Conservation (phyloP, 129 eudicot genomes). For the Kitagawia praeruptora region DNA sequence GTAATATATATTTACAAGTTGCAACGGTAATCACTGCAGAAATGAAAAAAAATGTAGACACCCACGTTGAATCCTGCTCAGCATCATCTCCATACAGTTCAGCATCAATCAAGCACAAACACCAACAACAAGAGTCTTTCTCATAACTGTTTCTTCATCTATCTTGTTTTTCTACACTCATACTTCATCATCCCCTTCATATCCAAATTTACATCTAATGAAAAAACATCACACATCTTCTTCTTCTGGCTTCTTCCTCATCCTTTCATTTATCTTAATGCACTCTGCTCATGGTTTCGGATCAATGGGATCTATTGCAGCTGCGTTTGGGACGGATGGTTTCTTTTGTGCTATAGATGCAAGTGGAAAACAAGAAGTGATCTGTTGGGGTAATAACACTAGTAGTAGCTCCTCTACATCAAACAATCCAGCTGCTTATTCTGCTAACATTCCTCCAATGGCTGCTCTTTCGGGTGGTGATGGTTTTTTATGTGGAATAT, state of each 20-base stretch:
- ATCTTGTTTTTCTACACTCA: not conserved
- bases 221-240: not conserved
- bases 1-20: slow-evolving; percentile 3
- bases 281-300: slow-evolving; percentile 56
- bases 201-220: slow-evolving; percentile 15
- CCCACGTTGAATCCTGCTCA: slow-evolving; percentile 33
- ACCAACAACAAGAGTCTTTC: not conserved
- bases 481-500: slow-evolving; percentile 78
- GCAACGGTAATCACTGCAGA: slow-evolving; percentile 5
- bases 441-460: slow-evolving; percentile 59
- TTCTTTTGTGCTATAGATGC: slow-evolving; percentile 97
- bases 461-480: slow-evolving; percentile 75
- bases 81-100: slow-evolving; percentile 9
- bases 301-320: slow-evolving; percentile 93
- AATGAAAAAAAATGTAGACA: slow-evolving; percentile 20
- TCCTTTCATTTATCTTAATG: slow-evolving; percentile 15
- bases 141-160: slow-evolving; percentile 20
- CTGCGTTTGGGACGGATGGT: slow-evolving; percentile 52
- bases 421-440: slow-evolving; percentile 20
- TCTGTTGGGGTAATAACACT: slow-evolving; percentile 66
- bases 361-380: slow-evolving; percentile 73
- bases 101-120: slow-evolving; percentile 4
- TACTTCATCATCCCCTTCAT: slow-evolving; percentile 10
- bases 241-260: slow-evolving; percentile 6
- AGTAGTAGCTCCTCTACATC: slow-evolving; percentile 21